Evolutionary conservation across 768 basidiomycete species (phyloP), one percentile per base, ranked within the genome.

Genomic region (Polyporus arcularius): DNA sequence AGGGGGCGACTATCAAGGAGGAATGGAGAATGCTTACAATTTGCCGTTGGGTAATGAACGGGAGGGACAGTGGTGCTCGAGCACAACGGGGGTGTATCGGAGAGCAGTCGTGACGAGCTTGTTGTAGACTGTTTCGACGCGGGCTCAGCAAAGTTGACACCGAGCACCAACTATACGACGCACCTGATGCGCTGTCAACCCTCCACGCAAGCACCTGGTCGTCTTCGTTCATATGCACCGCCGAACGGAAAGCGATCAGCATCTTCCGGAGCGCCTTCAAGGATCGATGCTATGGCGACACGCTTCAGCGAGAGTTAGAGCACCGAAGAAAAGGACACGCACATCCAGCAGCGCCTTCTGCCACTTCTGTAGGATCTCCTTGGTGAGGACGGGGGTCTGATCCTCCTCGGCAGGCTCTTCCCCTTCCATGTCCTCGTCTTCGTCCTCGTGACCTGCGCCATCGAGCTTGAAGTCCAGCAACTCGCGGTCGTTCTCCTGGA

Each of bases 401-500:
- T 67, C 77, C 52, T 74, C 74, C n/a, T 75, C 79, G 58, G 79
- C 76, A 26, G 75, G 80, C 2, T 82, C 82, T 12, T 82, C 85
- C 15, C 69, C 75, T 10, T 74, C 80, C 40, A 71, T 79, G 28
- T 80, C 81, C 31, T 76, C 79, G 16, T 80, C 21, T 26, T 41
- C 80, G 21, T 74, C 81, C 12, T 72, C 75, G 3, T 70, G 79
- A 1, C 73, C 74, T 1, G 72, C 74, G 26, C 69, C 74, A 55
- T 79, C 67, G 0, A 82, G 76, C 42, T 85, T 78, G 70, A 98
- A 98, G 4, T 92, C 82, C 2, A 99, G 80, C n/a, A 98, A 78
- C 57, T 94, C 95, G 60, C 80, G 79, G 74, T 99, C 97, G 70
- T 99, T 95, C 75, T 98, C 93, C 77, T 96, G 89, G 2, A 99